These are phyloP conservation scores for Globisporangium nodosum DNA, from an alignment of 352 stramenopile species.

Conservation along the genomic window DNA sequence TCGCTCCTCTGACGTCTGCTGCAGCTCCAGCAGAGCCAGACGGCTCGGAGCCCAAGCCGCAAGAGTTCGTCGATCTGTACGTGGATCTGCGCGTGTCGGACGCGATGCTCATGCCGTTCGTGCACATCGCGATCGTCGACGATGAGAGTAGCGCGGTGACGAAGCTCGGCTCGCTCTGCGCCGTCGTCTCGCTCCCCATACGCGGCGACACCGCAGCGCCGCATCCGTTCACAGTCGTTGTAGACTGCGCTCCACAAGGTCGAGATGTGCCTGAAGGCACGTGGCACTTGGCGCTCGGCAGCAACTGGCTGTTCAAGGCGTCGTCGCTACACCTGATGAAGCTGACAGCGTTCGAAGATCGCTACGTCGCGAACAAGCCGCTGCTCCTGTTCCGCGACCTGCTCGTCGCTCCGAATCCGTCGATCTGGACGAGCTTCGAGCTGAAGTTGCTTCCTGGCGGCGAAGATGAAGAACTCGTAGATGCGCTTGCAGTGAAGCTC, in stretches of 20 bases:
- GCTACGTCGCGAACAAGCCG: slow-evolving; percentile 62
- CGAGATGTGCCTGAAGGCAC: slow-evolving; percentile 32
- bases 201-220: not conserved
- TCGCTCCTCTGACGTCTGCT: slow-evolving; percentile 8
- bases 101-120: slow-evolving; percentile 27
- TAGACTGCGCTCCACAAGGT: slow-evolving; percentile 35
- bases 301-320: slow-evolving; percentile 36
- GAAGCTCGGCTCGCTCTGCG: slow-evolving; percentile 27
- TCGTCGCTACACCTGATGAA: slow-evolving; percentile 30
- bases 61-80: slow-evolving; percentile 25
- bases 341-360: slow-evolving; percentile 38
- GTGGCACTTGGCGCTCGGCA: slow-evolving; percentile 58
- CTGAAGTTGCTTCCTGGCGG: slow-evolving; percentile 26
- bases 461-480: slow-evolving; percentile 5
- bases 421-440: slow-evolving; percentile 40
- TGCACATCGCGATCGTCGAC: slow-evolving; percentile 49
- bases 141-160: slow-evolving; percentile 30
- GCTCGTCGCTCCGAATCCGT: slow-evolving; percentile 32
- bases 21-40: not conserved
- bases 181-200: slow-evolving; percentile 16
- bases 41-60: not conserved
- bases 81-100: slow-evolving; percentile 62
- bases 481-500: slow-evolving; percentile 42
- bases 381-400: slow-evolving; percentile 66
- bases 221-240: slow-evolving; percentile 45